Evolutionary conservation across 768 basidiomycete genomes (phyloP).

Genomic region (Xanthoconium stramineum): DNA sequence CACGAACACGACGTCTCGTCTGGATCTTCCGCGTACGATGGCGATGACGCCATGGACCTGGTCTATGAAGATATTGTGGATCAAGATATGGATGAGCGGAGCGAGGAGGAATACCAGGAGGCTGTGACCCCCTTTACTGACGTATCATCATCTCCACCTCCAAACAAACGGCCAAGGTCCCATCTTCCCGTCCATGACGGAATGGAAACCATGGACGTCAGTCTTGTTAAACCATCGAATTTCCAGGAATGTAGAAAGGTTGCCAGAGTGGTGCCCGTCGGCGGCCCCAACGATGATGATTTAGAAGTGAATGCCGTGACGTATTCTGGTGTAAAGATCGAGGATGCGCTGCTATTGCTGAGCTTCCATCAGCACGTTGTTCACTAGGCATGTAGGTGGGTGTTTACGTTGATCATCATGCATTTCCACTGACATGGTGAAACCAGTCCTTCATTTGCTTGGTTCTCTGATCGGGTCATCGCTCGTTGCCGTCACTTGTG

Average conservation of each 20-base stretch:
- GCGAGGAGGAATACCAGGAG: slow-evolving; percentile 72
- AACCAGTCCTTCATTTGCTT: slow-evolving; percentile 14
- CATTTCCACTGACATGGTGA: slow-evolving; percentile 9
- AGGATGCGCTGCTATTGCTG: slow-evolving; percentile 71
- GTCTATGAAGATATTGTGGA: slow-evolving; percentile 42
- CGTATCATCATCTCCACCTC: slow-evolving; percentile 39
- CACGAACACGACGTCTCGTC: slow-evolving; percentile 53
- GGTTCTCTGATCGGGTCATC: slow-evolving; percentile 20
- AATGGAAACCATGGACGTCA: slow-evolving; percentile 31
- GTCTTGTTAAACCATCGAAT: slow-evolving; percentile 39
- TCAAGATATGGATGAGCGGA: slow-evolving; percentile 49
- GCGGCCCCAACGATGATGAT: slow-evolving; percentile 24
- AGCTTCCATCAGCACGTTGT: slow-evolving; percentile 69
- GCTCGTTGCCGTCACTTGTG: slow-evolving; percentile 11
- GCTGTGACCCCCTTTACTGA: slow-evolving; percentile 71
- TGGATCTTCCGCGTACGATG: slow-evolving; percentile 47
- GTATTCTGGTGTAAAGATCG: slow-evolving; percentile 58
- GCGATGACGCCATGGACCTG: slow-evolving; percentile 49
- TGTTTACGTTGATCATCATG: neutral
- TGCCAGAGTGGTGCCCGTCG: slow-evolving; percentile 18
- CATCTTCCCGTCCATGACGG: slow-evolving; percentile 31
- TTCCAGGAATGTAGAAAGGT: slow-evolving; percentile 52
- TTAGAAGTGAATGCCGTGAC: slow-evolving; percentile 28
- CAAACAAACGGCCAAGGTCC: slow-evolving; percentile 30
- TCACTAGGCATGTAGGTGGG: slow-evolving; percentile 39